Base-by-base conservation (phyloP, 1,284 basidiomycete species). In the Sporisorium iseilematis-ciliati region DNA sequence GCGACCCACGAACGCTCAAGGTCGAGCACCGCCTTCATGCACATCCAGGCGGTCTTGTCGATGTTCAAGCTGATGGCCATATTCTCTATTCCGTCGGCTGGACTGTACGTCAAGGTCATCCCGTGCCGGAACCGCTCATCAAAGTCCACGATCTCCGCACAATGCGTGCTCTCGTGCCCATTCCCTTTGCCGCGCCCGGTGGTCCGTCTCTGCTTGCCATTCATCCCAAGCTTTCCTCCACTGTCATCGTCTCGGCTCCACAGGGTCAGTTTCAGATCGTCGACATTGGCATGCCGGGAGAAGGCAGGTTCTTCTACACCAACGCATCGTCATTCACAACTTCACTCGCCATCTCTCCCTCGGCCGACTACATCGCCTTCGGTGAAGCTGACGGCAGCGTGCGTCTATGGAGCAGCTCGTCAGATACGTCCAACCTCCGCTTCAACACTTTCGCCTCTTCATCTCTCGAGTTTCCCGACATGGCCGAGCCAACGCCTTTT, bases 101-200 rank as follows among this genome's bases (percentile, higher is more conserved):
- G 82, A 82, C 84, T 14, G 70, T 85, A n/a, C 74, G 84, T 45
- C 93, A 93, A 85, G 92, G 92, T 21, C 91, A 92, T 49, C 94
- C 95, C 1, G 89, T 93, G 55, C 92, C 93, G 0, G 96, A 98
- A 84, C 93, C 94, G 2, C 88, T 97, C 26, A 92, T 99, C 77
- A 96, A 97, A 86, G 89, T 97, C 11, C 97, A 93, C 83, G 96
- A 99, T 84, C 84, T 94, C 26, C 91, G 96, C 31, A 92, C 89
- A 43, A 89, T 97, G 87, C 90, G 91, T 38, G 88, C 93, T 2
- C 89, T 92, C 29, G 90, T 91, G 0, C 93, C 95, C 0, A 89
- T 98, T 38, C 91, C 93, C 1, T 98, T 98, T 83, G 79, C 83
- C 0, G 83, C 82, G 21, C 90, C 93, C 2, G 90, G 91, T 33